These are phyloP conservation scores for Rhizophagus sp. DNA, from an alignment of 192 early-diverging fungal genomes.

Conservation along the genomic window DNA sequence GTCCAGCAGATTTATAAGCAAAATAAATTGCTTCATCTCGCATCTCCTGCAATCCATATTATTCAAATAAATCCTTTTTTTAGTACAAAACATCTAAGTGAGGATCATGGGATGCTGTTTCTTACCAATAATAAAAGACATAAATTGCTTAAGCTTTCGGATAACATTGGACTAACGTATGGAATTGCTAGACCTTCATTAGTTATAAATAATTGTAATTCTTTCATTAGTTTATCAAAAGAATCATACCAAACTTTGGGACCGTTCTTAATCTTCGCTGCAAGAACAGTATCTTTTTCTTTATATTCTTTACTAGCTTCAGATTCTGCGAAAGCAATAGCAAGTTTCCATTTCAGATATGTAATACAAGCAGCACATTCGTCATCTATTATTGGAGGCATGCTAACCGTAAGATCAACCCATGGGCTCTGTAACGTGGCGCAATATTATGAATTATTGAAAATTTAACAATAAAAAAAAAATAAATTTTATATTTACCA, in stretches of 20 bases:
- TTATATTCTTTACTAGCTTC: constrained; percentile 36
- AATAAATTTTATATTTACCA: too few relatives aligned
- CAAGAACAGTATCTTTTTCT: constrained; percentile 25
- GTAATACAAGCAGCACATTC: constrained; percentile 45
- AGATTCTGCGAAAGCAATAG: not conserved
- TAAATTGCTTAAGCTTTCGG: constrained; percentile 37
- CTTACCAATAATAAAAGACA: constrained; percentile 48
- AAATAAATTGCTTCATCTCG: constrained; percentile 52
- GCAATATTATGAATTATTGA: too few relatives aligned
- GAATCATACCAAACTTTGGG: constrained; percentile 18
- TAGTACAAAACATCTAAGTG: not conserved
- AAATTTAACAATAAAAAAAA: too few relatives aligned
- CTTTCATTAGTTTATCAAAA: constrained; percentile 35
- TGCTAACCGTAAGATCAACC: too few relatives aligned
- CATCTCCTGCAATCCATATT: constrained; percentile 44
- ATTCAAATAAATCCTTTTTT: not conserved
- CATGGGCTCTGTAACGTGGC: too few relatives aligned
- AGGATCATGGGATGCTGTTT: not conserved
- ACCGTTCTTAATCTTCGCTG: constrained; percentile 16
- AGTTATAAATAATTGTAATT: constrained; percentile 44
- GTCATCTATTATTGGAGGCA: too few relatives aligned
- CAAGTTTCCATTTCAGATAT: constrained; percentile 6
- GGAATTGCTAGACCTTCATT: constrained; percentile 46
- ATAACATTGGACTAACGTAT: constrained; percentile 49
- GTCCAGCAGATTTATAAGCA: constrained; percentile 21